A percentile compares a stretch with the other conserved stretches of the same genome.
Conservation (phyloP, 129 eudicot species). For the Helichrysum umbraculigerum region DNA sequence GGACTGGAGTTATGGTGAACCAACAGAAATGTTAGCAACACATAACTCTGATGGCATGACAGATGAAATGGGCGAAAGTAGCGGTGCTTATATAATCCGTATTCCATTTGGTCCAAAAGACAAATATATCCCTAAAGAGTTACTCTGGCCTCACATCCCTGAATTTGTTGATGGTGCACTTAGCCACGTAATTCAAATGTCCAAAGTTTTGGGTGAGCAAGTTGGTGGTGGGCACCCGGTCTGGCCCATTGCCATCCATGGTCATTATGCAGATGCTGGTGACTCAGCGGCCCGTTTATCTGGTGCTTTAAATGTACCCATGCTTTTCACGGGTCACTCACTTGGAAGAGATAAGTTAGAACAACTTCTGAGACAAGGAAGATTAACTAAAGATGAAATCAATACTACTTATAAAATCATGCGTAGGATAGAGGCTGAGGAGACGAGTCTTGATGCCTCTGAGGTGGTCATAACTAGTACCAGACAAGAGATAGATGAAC, state of each 20-base stretch:
- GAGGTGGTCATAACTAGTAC: constrained; percentile 97
- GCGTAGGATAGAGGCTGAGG: constrained; percentile 99
- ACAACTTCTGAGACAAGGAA: constrained; percentile 92
- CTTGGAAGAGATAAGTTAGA: constrained; percentile 98
- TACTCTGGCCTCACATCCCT: constrained; percentile 88
- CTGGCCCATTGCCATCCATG: constrained; percentile 95
- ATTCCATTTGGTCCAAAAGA: constrained; percentile 92
- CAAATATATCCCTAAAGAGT: constrained; percentile 84
- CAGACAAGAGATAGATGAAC: constrained; percentile 96
- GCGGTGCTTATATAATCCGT: constrained; percentile 96
- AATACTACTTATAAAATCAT: constrained; percentile 85
- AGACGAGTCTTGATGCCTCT: constrained; percentile 84
- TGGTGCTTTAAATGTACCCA: constrained; percentile 94
- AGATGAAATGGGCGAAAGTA: constrained; percentile 90
- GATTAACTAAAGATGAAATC: constrained; percentile 84
- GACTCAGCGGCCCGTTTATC: constrained; percentile 95
- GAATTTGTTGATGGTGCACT: constrained; percentile 99
- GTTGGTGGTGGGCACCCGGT: constrained; percentile 83
- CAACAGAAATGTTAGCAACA: constrained; percentile 90
- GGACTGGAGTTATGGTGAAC: constrained; percentile 98
- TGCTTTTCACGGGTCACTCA: constrained; percentile 98
- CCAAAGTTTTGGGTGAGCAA: constrained; percentile 97
- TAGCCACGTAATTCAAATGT: constrained; percentile 80
- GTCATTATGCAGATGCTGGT: constrained; percentile 99
- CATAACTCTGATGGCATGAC: constrained; percentile 55